Conservation (phyloP, 202 grass and related monocot genomes). For the Brachypodium distachyon region DNA sequence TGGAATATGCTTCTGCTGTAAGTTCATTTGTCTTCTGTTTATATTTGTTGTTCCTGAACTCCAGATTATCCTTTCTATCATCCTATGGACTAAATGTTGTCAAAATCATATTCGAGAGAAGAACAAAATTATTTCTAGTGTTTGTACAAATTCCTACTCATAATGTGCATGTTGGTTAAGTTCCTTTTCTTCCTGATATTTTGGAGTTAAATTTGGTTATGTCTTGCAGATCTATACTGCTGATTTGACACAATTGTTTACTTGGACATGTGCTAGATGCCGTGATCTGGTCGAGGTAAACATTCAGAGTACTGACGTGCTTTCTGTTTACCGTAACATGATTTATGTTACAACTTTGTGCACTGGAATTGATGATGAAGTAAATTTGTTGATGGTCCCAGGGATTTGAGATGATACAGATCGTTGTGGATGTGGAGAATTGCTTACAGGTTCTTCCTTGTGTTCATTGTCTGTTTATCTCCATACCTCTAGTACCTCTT, state of each 20-base stretch:
- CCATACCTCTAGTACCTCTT: not conserved
- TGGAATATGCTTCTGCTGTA: conserved; percentile 92
- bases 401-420: conserved; percentile 80
- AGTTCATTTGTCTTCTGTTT: conserved; percentile 22
- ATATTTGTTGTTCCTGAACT: not conserved
- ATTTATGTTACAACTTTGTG: conserved; percentile 6
- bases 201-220: not conserved
- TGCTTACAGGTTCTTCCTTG: conserved; percentile 66
- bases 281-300: conserved; percentile 54
- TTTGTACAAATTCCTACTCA: not conserved
- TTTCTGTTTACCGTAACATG: conserved; percentile 9
- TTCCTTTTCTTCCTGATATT: not conserved
- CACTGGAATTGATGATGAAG: not conserved
- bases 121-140: not conserved
- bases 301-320: not conserved
- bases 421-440: conserved; percentile 85
- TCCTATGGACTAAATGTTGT: not conserved
- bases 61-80: not conserved
- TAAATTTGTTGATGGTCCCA: conserved; percentile 34
- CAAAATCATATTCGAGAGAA: no score
- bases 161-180: not conserved
- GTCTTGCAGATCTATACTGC: conserved; percentile 81
- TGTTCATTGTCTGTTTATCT: not conserved
- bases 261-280: conserved; percentile 82
- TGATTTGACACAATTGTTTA: conserved; percentile 87